Evolutionary conservation across 2,329 filamentous ascomycete species (phyloP).

Genomic region (Pseudofabraea citricarpa): DNA sequence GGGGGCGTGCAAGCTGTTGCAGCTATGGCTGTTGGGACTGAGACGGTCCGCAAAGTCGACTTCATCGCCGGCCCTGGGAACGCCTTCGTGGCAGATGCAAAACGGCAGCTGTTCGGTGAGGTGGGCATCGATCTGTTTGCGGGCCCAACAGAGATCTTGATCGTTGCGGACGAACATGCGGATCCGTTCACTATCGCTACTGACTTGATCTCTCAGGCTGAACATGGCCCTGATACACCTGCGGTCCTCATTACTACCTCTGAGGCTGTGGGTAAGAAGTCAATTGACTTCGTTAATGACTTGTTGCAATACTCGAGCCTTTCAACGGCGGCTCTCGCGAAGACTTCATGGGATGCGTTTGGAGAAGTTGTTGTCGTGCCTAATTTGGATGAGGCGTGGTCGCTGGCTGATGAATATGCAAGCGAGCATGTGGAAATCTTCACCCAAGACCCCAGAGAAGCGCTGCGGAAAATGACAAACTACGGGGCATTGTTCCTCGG

Average conservation of each 20-base stretch:
- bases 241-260: slow-evolving; percentile 45
- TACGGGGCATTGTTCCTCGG: slow-evolving; percentile 48
- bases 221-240: slow-evolving; percentile 47
- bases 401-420: slow-evolving; percentile 41
- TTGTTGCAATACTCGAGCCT: slow-evolving; percentile 31
- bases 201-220: slow-evolving; percentile 43
- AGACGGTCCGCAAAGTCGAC: slow-evolving; percentile 42
- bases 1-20: slow-evolving; percentile 48
- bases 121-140: slow-evolving; percentile 50
- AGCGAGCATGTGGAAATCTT: slow-evolving; percentile 48
- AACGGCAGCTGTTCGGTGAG: slow-evolving; percentile 47
- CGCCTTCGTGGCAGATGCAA: slow-evolving; percentile 49
- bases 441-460: slow-evolving; percentile 40
- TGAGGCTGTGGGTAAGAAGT: slow-evolving; percentile 31
- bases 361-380: slow-evolving; percentile 42
- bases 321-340: slow-evolving; percentile 37
- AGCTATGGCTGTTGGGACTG: slow-evolving; percentile 46
- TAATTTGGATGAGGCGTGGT: slow-evolving; percentile 36
- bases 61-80: slow-evolving; percentile 50
- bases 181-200: slow-evolving; percentile 40
- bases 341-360: slow-evolving; percentile 38
- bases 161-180: slow-evolving; percentile 42
- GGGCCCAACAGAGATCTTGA: slow-evolving; percentile 47
- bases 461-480: slow-evolving; percentile 44
- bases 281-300: slow-evolving; percentile 32